phyloP scores from a whole-genome alignment of 139 green algal species.

The Zygnema cylindricum region DNA sequence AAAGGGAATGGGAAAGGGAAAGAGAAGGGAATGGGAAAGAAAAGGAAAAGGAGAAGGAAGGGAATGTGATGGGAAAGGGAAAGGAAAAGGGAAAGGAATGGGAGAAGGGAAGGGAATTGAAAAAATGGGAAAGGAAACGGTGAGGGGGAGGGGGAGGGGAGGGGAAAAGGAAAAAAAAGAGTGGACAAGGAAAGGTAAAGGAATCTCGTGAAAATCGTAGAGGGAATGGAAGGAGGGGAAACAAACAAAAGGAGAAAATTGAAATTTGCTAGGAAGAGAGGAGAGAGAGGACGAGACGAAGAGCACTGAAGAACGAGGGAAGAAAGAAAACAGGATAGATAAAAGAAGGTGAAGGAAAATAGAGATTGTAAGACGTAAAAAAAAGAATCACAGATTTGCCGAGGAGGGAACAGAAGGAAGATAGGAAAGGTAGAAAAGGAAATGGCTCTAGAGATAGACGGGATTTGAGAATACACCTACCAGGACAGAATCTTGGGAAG shows the following conservation, averaged over 20 bases:
- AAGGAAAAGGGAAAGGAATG: background rate
- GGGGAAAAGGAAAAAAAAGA: background rate
- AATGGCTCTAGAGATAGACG: background rate
- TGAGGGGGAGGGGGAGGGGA: background rate
- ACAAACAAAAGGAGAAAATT: too few species aligned
- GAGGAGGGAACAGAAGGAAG: background rate
- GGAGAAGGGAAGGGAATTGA: background rate
- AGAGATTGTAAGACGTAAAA: background rate
- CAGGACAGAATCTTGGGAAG: slow-evolving; percentile 47
- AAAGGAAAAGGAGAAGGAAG: background rate
- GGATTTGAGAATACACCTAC: background rate
- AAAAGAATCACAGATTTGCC: background rate
- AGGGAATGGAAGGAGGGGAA: too few species aligned
- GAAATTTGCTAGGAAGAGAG: too few species aligned
- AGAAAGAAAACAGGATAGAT: background rate
- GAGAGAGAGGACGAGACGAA: background rate
- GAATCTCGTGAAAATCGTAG: too few species aligned
- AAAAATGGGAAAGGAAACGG: background rate
- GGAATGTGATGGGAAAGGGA: slow-evolving; percentile 1
- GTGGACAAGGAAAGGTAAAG: background rate
- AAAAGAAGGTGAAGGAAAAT: background rate
- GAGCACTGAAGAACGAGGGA: background rate
- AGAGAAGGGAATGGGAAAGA: background rate
- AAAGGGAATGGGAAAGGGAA: background rate
- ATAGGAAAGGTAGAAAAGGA: too few species aligned